Evolutionary conservation across 179 eudicot genomes (phyloP).

Genomic region (Actinidia arguta): DNA sequence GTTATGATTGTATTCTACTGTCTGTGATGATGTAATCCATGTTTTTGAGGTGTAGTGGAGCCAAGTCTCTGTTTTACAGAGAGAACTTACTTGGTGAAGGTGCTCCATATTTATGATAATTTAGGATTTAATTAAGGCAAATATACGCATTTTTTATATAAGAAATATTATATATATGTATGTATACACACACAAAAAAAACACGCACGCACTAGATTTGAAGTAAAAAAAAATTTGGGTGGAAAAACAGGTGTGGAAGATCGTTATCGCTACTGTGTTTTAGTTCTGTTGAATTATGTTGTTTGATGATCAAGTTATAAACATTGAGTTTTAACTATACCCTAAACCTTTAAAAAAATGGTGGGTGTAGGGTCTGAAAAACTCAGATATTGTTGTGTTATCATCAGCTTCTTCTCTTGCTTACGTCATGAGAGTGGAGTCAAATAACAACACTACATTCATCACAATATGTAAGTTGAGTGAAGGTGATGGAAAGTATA

Average conservation of each 20-base stretch:
- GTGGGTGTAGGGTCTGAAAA: constrained; percentile 44
- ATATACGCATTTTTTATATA: no score
- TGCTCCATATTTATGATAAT: constrained; percentile 36
- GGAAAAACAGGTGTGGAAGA: no score
- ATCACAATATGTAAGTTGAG: no score
- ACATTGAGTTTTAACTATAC: constrained; percentile 50
- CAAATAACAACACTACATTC: constrained; percentile 52
- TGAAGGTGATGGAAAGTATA: no score
- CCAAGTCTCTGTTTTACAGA: constrained; percentile 41
- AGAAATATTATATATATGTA: no score
- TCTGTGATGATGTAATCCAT: constrained; percentile 37
- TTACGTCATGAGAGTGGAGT: constrained; percentile 43
- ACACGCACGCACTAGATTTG: no score
- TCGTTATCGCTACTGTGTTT: no score
- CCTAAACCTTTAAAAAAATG: neutral
- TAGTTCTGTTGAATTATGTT: neutral
- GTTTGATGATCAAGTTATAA: no score
- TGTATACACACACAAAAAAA: no score
- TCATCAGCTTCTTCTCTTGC: constrained; percentile 50
- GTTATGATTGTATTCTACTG: neutral
- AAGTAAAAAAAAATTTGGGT: no score
- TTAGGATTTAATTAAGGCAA: constrained; percentile 53
- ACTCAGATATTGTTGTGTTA: constrained; percentile 42
- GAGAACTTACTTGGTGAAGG: constrained; percentile 54
- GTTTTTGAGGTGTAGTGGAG: constrained; percentile 38